phyloP scores from a whole-genome alignment of 1,284 basidiomycete species.

The Mixia osmundae region DNA sequence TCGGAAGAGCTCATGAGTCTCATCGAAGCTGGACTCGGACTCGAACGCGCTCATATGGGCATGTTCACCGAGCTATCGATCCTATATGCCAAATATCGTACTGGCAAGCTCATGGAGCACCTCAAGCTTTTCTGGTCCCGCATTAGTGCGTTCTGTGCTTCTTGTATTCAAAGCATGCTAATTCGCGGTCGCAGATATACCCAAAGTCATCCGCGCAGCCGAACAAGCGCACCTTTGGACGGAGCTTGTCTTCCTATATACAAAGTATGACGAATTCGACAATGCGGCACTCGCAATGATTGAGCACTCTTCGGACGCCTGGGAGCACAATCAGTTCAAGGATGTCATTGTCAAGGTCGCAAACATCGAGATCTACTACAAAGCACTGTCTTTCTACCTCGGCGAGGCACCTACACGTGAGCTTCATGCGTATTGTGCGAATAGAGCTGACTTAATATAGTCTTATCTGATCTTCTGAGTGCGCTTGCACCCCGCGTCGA shows the following conservation, averaged over 20 bases:
- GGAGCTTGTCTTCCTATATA: conserved; percentile 93
- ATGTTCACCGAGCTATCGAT: conserved; percentile 79
- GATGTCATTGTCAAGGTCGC: conserved; percentile 83
- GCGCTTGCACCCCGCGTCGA: conserved; percentile 83
- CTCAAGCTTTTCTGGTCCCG: conserved; percentile 91
- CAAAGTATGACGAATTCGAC: conserved; percentile 75
- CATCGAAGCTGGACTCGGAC: conserved; percentile 77
- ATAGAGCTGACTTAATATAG: conserved; percentile 45
- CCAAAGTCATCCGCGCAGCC: conserved; percentile 69
- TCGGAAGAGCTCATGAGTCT: conserved; percentile 84
- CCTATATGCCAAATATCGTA: conserved; percentile 86
- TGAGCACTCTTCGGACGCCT: conserved; percentile 84
- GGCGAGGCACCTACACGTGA: conserved; percentile 8
- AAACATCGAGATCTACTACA: conserved; percentile 97
- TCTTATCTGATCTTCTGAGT: conserved; percentile 72
- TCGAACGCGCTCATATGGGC: conserved; percentile 80
- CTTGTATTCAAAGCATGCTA: conserved; percentile 2
- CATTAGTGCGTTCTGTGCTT: no score
- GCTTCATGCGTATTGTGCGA: background rate
- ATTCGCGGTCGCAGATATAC: conserved; percentile 10
- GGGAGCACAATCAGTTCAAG: conserved; percentile 99
- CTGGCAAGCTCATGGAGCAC: conserved; percentile 97
- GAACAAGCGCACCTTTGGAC: conserved; percentile 95
- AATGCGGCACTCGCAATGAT: conserved; percentile 96
- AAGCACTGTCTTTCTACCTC: conserved; percentile 26